Evolutionary conservation across 2,329 filamentous ascomycete genomes (phyloP), one percentile per base, ranked within the genome.

Genomic region (Cryphonectria carpinicola): DNA sequence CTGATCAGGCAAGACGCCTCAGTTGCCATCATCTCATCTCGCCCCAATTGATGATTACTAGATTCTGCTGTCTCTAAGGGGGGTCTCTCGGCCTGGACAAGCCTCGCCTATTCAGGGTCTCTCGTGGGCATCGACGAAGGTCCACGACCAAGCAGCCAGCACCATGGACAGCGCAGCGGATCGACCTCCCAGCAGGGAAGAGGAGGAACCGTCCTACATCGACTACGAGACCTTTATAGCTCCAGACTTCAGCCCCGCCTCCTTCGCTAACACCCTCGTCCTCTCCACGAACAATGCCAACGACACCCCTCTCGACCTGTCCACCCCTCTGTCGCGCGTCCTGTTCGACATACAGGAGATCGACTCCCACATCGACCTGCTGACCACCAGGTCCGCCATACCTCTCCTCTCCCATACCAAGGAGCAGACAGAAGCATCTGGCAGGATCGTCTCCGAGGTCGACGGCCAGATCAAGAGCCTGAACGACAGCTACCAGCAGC

Each of bases 311-410:
- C 88, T 98, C 76, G 96, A 99, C 80, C 92, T 99, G 70, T 95
- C 94, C 7, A 98, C 96, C 22, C 95, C 96, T 3, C 87, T 99
- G 64, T 97, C 95, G 6, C 90, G 94, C 68, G 95, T 98, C 6
- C 89, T 98, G 8, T 99, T 99, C 82, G 96, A 99, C 81, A 91
- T 96, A 3, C 96, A 98, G 79, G 96, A 98, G 81, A 92, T 99
- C 74, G 95, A 98, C 82, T 97, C 95, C 0, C 94, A 97, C 79
- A 97, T 99, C 74, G 94, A 99, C 80, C 88, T 89, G 4, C 87
- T 98, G 56, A 97, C 95, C 7, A 96, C 94, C 2, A 91, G 92
- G 73, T 93, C 91, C 39, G 94, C 96, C 3, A 83, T 95, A 0
- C 93, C 94, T 0, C 86, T 99, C 39, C 87, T 99, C 28, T 84